Evolutionary conservation across 2,329 filamentous ascomycete genomes (phyloP), one percentile per base, ranked within the genome.

Genomic region (Phyllosticta citriasiana): DNA sequence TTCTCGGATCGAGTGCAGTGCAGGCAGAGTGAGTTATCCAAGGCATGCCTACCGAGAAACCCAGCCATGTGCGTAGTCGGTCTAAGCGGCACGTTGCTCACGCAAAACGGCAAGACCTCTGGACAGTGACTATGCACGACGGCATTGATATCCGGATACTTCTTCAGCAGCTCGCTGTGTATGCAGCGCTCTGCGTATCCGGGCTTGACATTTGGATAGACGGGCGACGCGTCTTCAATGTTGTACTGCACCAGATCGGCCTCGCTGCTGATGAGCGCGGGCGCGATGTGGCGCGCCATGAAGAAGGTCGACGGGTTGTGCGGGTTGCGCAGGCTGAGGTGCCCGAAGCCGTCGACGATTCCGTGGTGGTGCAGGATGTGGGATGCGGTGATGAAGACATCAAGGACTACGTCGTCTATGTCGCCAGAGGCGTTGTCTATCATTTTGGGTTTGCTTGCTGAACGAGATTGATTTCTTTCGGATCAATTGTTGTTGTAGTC

Each of bases 301-400:
- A 76, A 79, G 67, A 79, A 79, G 0, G 75, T 78, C 2, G 74
- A 68, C 1, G 75, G 67, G 9, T 80, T 76, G 40, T 72, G 70
- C 7, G 81, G 80, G 61, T 81, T 77, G 5, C 82, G 75, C 22
- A 82, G 72, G 2, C 80, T 82, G 12, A 84, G 72, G 64, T 84
- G 81, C 19, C 81, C 80, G 65, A 80, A 84, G 0, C 78, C 80
- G 62, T 83, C 81, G 40, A 84, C 67, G 7, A 83, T 73, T 55
- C 72, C 72, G 56, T 82, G 72, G 60, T 79, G 67, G 67, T 82
- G 78, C 1, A 84, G 77, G 57, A 83, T 82, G 66, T 82, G 80
- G 62, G 74, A 75, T 47, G 77, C 79, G 3, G 73, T 73, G 24
- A 82, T 77, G 35, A 80, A 70, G 40, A 70, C 14, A 19, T 30